These are phyloP conservation scores for Xenosphaeropsis pyriputrescens DNA, from an alignment of 2,329 filamentous ascomycete genomes.

Conservation along the genomic window DNA sequence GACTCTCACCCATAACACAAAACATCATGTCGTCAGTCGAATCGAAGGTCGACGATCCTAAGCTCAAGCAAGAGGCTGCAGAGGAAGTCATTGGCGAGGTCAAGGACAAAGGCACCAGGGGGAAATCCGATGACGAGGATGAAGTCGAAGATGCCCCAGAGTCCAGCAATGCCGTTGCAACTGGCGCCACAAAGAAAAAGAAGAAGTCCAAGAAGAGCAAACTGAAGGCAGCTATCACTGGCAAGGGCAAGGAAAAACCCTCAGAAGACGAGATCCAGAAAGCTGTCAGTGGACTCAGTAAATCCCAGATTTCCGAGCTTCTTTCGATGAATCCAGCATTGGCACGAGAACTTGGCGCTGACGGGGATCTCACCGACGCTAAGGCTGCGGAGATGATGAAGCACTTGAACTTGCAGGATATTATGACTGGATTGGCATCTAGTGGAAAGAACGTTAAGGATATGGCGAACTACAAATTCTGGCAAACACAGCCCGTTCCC, in stretches of 20 bases:
- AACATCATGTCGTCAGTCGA: constrained; percentile 36
- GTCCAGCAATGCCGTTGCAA: constrained; percentile 13
- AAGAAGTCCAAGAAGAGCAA: constrained; percentile 56
- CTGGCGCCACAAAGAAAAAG: constrained; percentile 26
- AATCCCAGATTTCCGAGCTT: constrained; percentile 47
- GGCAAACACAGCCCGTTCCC: constrained; percentile 92
- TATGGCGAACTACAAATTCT: constrained; percentile 97
- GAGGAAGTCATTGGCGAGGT: constrained; percentile 8
- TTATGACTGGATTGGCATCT: constrained; percentile 61
- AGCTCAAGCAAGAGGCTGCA: constrained; percentile 28
- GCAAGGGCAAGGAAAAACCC: constrained; percentile 14
- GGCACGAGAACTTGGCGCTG: constrained; percentile 36
- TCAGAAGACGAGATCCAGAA: constrained; percentile 32
- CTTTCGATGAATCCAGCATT: constrained; percentile 60
- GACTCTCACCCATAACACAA: constrained; percentile 2
- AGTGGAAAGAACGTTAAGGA: constrained; percentile 85
- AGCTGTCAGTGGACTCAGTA: constrained; percentile 29
- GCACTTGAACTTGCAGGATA: constrained; percentile 52
- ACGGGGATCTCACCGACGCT: constrained; percentile 18
- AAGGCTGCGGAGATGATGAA: constrained; percentile 38
- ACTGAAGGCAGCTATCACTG: constrained; percentile 27
- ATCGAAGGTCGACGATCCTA: constrained; percentile 44
- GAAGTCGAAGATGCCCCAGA: constrained; percentile 18
- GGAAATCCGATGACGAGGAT: constrained; percentile 31
- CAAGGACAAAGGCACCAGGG: constrained; percentile 21